Conservation (phyloP, 257 asterid genomes). For the Ehretia macrophylla region DNA sequence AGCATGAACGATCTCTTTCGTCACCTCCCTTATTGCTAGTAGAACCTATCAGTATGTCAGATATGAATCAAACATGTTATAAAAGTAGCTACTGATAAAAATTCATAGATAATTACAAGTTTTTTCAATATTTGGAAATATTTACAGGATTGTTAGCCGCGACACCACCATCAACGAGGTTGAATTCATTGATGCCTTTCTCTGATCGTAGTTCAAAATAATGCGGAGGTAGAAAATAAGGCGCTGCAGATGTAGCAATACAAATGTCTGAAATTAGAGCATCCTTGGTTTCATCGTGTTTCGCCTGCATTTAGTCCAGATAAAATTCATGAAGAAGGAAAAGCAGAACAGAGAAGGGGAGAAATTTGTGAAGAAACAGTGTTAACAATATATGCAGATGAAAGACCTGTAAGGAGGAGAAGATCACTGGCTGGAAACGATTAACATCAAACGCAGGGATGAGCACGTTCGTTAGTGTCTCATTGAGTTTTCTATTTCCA, state of each 20-base stretch:
- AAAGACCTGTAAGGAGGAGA: background rate
- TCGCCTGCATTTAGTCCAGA: background rate
- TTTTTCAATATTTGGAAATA: no score
- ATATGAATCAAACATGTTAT: background rate
- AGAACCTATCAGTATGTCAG: background rate
- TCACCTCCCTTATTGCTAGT: background rate
- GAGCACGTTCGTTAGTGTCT: conserved; percentile 3
- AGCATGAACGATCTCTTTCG: background rate
- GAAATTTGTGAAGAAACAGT: no score
- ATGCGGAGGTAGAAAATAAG: conserved; percentile 1
- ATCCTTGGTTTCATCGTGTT: background rate
- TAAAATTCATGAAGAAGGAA: no score
- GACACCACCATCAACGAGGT: conserved; percentile 6
- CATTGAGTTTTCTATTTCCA: background rate
- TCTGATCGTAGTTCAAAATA: background rate
- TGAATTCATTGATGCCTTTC: background rate
- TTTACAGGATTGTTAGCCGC: conserved; percentile 6
- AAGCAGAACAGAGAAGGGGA: no score
- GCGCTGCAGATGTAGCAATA: conserved; percentile 3
- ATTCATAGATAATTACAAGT: no score
- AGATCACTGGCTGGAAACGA: background rate
- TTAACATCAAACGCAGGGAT: conserved; percentile 5
- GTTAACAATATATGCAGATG: no score
- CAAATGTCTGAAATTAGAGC: background rate
- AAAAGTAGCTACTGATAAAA: background rate